phyloP scores from a whole-genome alignment of 1,284 basidiomycete species.

The Sparassis latifolia region DNA sequence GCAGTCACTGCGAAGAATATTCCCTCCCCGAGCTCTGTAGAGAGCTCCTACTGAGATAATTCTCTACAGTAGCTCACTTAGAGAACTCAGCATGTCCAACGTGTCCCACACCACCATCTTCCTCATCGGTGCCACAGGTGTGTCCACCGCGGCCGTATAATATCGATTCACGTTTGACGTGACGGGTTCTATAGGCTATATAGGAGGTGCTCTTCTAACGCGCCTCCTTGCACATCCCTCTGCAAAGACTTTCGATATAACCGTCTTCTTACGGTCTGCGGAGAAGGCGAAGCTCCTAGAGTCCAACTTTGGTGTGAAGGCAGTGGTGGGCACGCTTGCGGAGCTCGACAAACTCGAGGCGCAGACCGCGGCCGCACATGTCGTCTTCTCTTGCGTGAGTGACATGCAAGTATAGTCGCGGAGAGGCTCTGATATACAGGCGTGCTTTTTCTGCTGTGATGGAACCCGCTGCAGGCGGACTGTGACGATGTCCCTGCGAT shows the following conservation, averaged over 20 bases:
- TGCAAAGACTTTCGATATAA: slow-evolving; percentile 32
- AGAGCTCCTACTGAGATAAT: too few species aligned
- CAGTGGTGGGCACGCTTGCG: slow-evolving; percentile 25
- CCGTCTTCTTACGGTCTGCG: slow-evolving; percentile 34
- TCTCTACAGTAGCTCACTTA: too few species aligned
- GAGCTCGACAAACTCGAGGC: slow-evolving; percentile 24
- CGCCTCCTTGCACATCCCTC: slow-evolving; percentile 36
- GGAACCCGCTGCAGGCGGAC: slow-evolving; percentile 30
- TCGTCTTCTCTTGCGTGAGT: slow-evolving; percentile 39
- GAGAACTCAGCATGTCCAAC: too few species aligned
- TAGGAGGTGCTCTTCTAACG: slow-evolving; percentile 10
- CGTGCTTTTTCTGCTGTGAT: too few species aligned
- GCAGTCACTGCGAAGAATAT: too few species aligned
- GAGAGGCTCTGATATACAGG: neutral
- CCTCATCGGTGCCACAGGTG: slow-evolving; percentile 4
- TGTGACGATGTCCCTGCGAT: slow-evolving; percentile 35
- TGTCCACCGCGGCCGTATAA: slow-evolving; percentile 1
- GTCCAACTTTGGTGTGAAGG: slow-evolving; percentile 16
- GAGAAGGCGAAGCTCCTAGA: slow-evolving; percentile 30
- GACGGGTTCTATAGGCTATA: slow-evolving; percentile 6
- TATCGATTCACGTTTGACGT: neutral
- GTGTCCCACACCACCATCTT: neutral
- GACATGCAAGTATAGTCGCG: neutral
- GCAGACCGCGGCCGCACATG: slow-evolving; percentile 35
- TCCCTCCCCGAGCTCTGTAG: too few species aligned